Base-by-base conservation (phyloP, 495 filamentous ascomycete species). In the Cercophora scortea region DNA sequence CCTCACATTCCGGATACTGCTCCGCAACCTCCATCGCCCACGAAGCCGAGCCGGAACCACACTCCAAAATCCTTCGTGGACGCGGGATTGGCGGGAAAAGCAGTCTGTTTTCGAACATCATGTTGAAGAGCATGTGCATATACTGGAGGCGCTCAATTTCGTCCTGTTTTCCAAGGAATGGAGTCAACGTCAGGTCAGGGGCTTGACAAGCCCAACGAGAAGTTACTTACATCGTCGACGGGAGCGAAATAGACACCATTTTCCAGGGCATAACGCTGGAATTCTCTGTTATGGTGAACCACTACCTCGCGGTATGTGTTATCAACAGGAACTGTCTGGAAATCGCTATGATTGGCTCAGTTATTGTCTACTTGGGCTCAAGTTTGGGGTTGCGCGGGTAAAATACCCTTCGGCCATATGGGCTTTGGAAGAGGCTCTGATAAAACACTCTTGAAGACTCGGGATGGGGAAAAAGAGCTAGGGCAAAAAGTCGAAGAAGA, bases 191-290 rank as follows among this genome's bases (percentile, higher is more conserved):
- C 25, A 25, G 25, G 25, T 5, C 25, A 25, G 25, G 25, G 25
- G 25, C 25, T 25, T 25, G 25, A 25, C 25, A 25, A 25, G 25
- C 25, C 25, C 6, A n/a, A n/a, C 8, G n/a, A 52, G 48, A 46
- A 49, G 32, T 49, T 49, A 63, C 73, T 65, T 76, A 94, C 92
- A 72, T 92, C 86, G 68, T 97, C 92, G 17, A 93, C 75, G 2
- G 92, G 92, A 34, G 83, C 82, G 57, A 89, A 86, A 59, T 89
- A 91, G 56, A 84, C 81, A 36, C 72, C 72, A 52, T 88, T 77
- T 35, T 88, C 81, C 50, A 96, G 69, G 32, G 88, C 81, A 69
- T 82, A 84, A 60, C 79, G 80, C 59, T 93, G 88, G 68, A 82
- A 93, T 19, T 78, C 75, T 60, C 88, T 78, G 61, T 82, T 81